phyloP scores from a whole-genome alignment of 2,329 filamentous ascomycete genomes.

The Capronia americana region DNA sequence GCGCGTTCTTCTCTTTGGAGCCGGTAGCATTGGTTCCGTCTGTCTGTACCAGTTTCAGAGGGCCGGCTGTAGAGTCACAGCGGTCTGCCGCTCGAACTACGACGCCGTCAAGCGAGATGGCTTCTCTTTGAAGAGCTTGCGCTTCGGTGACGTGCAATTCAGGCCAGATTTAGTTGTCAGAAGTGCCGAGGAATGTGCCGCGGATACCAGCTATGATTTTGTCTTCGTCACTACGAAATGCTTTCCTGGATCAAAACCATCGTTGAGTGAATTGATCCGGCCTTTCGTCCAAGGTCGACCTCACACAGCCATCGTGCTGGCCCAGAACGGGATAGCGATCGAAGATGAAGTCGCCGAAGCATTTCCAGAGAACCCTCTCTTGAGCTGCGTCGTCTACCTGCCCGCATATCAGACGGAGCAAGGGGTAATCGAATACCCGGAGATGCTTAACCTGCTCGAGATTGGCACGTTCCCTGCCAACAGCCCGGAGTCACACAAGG shows the following conservation, averaged over 20 bases:
- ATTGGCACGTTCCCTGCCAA: conserved; percentile 58
- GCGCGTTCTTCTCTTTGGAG: conserved; percentile 38
- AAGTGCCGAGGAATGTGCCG: conserved; percentile 60
- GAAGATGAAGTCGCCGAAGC: conserved; percentile 58
- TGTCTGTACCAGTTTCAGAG: conserved; percentile 40
- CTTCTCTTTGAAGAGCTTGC: conserved; percentile 61
- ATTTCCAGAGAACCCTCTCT: conserved; percentile 60
- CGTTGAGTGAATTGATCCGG: conserved; percentile 56
- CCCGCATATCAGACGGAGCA: conserved; percentile 58
- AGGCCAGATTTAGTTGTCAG: conserved; percentile 66
- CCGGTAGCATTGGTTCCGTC: conserved; percentile 38
- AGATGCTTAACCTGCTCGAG: conserved; percentile 55
- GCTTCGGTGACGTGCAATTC: conserved; percentile 72
- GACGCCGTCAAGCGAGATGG: conserved; percentile 55
- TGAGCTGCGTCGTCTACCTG: conserved; percentile 64
- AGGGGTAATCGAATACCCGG: conserved; percentile 56
- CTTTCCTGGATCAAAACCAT: conserved; percentile 60
- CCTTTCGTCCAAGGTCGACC: conserved; percentile 57
- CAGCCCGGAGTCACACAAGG: conserved; percentile 40
- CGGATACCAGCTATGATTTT: conserved; percentile 56
- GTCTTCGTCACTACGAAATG: conserved; percentile 66
- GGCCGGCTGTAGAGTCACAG: conserved; percentile 56
- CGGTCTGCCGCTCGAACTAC: conserved; percentile 66
- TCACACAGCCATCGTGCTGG: conserved; percentile 61
- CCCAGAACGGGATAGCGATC: conserved; percentile 69